Evolutionary conservation across 2,329 filamentous ascomycete genomes (phyloP).

Genomic region (Hymenotorrendiella dingleyae): DNA sequence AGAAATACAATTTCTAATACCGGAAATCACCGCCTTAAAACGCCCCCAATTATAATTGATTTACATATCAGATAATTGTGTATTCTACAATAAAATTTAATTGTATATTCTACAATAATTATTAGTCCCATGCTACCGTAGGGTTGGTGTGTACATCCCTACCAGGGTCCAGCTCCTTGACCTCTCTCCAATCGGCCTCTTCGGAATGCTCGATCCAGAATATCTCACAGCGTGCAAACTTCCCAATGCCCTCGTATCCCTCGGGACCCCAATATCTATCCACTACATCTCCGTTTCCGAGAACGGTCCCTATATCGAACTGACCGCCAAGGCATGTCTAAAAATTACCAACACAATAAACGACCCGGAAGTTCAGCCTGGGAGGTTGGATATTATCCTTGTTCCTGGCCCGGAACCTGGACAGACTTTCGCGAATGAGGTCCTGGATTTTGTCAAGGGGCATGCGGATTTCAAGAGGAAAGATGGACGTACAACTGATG

Average conservation of each 20-base stretch:
- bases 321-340: slow-evolving; percentile 38
- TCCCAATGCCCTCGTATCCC: slow-evolving; percentile 34
- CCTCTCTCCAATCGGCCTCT: slow-evolving; percentile 43
- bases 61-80: too few species aligned
- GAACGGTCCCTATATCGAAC: slow-evolving; percentile 32
- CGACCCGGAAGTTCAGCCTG: slow-evolving; percentile 43
- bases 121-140: too few species aligned
- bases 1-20: too few species aligned
- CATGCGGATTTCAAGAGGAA: slow-evolving; percentile 31
- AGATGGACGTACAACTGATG: slow-evolving; percentile 36
- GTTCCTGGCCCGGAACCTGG: slow-evolving; percentile 45
- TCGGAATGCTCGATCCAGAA: slow-evolving; percentile 40
- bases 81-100: too few species aligned
- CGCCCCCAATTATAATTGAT: too few species aligned
- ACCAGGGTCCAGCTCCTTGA: slow-evolving; percentile 43
- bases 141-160: slow-evolving; percentile 49
- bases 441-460: slow-evolving; percentile 37
- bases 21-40: too few species aligned
- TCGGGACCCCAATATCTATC: slow-evolving; percentile 40
- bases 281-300: slow-evolving; percentile 40
- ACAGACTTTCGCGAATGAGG: slow-evolving; percentile 29
- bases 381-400: slow-evolving; percentile 44
- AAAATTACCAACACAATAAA: slow-evolving; percentile 39
- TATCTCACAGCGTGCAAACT: slow-evolving; percentile 37
- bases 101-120: too few species aligned